Evolutionary conservation across 257 asterid species (phyloP), one percentile per base, ranked within the genome.

Genomic region (Ocimum tenuiflorum): DNA sequence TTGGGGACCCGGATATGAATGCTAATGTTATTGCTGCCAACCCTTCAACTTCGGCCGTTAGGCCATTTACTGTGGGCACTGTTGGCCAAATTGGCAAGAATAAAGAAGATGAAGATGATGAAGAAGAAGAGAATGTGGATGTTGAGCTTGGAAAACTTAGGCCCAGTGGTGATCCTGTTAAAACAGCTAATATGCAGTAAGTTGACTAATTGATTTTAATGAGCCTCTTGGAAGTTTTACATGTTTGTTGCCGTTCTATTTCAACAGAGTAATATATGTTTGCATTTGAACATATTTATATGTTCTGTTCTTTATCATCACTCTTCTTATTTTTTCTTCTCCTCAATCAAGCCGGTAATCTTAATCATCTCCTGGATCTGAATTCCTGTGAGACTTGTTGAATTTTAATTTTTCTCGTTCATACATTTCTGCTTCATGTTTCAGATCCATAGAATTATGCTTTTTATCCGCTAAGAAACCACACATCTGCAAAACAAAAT

Each of bases 81-180:
- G 77, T 82, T 60, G 86, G 83, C 15, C 78, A 82, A 23, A 36
- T 36, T 71, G 78, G 74, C 61, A 94, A 94, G 75, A 46, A 78
- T 68, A 94, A 87, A 76, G 96, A 89, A 68, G 99, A 92, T 2
- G 97, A 89, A 6, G 96, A 92, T 15, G 99, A 92, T 13, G 99
- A 92, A 68, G 97, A 92, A 27, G 96, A 89, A 68, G 97, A 89
- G 76, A 85, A 82, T 75, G 75, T 94, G 96, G 99, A 90, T 36
- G 87, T 87, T 60, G 94, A 88, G 80, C 83, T 90, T 46, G 87
- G 88, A 35, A 94, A 85, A 77, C 65, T 90, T 47, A 76, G 84
- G 10, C 13, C 91, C 23, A 79, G 75, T 63, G 87, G 83, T 19
- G 96, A 90, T 81, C 96, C 97, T 57, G 83, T 84, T 70, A 89